phyloP scores from a whole-genome alignment of 192 early-diverging fungal species.

The Coemansia sp. region DNA sequence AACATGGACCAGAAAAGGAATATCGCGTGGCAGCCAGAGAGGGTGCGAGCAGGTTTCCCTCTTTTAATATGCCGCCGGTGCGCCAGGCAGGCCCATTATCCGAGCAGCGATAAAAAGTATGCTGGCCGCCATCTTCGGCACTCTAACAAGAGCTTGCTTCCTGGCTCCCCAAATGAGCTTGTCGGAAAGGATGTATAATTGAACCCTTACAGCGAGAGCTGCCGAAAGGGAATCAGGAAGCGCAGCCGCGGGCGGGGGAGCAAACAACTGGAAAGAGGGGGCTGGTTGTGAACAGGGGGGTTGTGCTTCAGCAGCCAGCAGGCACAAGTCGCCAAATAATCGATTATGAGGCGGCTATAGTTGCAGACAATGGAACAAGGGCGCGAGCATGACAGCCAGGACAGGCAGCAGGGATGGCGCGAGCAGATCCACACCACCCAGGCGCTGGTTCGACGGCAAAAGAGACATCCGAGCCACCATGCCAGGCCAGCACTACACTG shows the following conservation, averaged over 20 bases:
- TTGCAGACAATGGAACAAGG: constrained; percentile 6
- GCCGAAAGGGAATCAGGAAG: constrained; percentile 13
- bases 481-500: constrained; percentile 14
- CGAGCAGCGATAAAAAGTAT: constrained; percentile 4
- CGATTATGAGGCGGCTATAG: constrained; percentile 4
- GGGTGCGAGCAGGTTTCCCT: constrained; percentile 5
- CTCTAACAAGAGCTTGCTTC: constrained; percentile 4
- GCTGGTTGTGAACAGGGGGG: constrained; percentile 4
- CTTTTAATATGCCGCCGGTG: constrained; percentile 8
- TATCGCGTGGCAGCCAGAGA: constrained; percentile 6
- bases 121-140: constrained; percentile 9
- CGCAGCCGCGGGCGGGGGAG: not conserved
- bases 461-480: constrained; percentile 8
- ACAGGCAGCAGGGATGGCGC: constrained; percentile 6
- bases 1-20: not conserved
- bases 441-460: not conserved
- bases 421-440: constrained; percentile 2
- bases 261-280: constrained; percentile 8
- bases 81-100: not conserved
- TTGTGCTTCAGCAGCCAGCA: not conserved
- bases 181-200: constrained; percentile 12
- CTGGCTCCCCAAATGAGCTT: not conserved
- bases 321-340: constrained; percentile 7
- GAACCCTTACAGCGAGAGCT: constrained; percentile 19
- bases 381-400: constrained; percentile 4